Conservation (phyloP, 495 filamentous ascomycete species). For the Pseudevernia furfuracea region DNA sequence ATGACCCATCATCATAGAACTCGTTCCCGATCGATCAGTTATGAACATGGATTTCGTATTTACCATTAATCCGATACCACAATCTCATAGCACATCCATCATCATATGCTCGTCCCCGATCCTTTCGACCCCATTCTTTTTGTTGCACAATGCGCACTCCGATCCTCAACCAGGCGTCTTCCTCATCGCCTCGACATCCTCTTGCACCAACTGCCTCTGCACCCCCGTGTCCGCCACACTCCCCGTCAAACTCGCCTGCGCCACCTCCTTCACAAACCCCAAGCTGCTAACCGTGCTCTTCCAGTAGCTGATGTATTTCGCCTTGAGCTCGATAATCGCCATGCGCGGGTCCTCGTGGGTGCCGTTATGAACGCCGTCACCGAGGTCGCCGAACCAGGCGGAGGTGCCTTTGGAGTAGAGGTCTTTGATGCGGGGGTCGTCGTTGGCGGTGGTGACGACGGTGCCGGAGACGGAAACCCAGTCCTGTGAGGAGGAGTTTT, state of each 20-base stretch:
- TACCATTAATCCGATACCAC: too few species aligned
- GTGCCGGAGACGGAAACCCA: slow-evolving; percentile 36
- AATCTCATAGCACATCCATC: too few species aligned
- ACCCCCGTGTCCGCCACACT: slow-evolving; percentile 26
- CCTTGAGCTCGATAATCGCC: slow-evolving; percentile 58
- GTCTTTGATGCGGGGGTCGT: slow-evolving; percentile 38
- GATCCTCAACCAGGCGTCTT: too few species aligned
- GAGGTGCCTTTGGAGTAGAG: slow-evolving; percentile 29
- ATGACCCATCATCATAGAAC: too few species aligned
- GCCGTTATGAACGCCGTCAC: slow-evolving; percentile 37
- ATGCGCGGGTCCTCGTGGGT: slow-evolving; percentile 36
- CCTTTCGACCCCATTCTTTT: too few species aligned
- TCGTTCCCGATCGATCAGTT: too few species aligned
- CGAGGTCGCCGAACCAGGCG: slow-evolving; percentile 42
- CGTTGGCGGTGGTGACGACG: slow-evolving; percentile 27
- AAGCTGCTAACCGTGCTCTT: slow-evolving; percentile 22
- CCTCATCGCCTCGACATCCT: slow-evolving; percentile 25
- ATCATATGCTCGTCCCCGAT: too few species aligned
- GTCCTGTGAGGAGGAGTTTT: slow-evolving; percentile 34
- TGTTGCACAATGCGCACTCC: too few species aligned
- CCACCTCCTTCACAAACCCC: slow-evolving; percentile 29
- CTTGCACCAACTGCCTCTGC: slow-evolving; percentile 22
- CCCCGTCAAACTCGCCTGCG: slow-evolving; percentile 23
- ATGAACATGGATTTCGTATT: too few species aligned
- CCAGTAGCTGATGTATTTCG: slow-evolving; percentile 33